Conservation (phyloP, 129 eudicot species). For the Arctium lappa region DNA sequence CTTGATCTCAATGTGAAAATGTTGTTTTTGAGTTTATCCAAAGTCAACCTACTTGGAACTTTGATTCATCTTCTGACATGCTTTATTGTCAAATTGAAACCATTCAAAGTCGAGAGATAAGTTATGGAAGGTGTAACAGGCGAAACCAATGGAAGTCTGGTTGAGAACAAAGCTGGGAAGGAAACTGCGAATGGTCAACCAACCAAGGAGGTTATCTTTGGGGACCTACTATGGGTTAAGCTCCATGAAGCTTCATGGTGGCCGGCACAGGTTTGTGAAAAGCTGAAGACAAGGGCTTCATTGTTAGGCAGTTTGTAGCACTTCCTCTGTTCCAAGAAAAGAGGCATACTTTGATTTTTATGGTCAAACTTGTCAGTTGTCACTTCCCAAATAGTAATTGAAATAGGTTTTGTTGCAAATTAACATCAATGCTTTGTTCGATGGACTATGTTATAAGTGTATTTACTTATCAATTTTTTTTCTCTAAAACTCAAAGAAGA, state of each 20-base stretch:
- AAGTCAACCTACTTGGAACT: background rate
- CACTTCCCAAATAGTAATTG: background rate
- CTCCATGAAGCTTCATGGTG: slow-evolving; percentile 54
- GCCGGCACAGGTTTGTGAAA: slow-evolving; percentile 65
- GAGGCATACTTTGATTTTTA: slow-evolving; percentile 2
- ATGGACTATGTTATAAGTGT: background rate
- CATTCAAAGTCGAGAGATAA: slow-evolving; percentile 15
- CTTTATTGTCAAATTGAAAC: background rate
- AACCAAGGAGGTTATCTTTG: slow-evolving; percentile 20
- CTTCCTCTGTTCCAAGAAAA: background rate
- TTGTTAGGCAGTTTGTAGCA: background rate
- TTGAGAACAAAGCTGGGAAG: slow-evolving; percentile 18
- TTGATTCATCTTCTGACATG: slow-evolving; percentile 13
- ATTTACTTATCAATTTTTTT: background rate
- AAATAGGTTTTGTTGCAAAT: background rate
- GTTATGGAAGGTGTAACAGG: slow-evolving; percentile 33
- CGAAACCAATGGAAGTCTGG: slow-evolving; percentile 19
- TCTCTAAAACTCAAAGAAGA: background rate
- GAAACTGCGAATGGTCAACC: slow-evolving; percentile 29
- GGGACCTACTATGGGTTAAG: slow-evolving; percentile 58
- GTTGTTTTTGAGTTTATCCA: background rate
- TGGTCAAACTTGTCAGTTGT: background rate
- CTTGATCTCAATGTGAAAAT: background rate
- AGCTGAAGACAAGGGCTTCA: background rate
- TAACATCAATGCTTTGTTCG: background rate